A percentile compares a stretch with the other conserved stretches of the same genome.
Conservation (phyloP, 169 alveolate genomes). For the Pseudocohnilembus persalinus region DNA sequence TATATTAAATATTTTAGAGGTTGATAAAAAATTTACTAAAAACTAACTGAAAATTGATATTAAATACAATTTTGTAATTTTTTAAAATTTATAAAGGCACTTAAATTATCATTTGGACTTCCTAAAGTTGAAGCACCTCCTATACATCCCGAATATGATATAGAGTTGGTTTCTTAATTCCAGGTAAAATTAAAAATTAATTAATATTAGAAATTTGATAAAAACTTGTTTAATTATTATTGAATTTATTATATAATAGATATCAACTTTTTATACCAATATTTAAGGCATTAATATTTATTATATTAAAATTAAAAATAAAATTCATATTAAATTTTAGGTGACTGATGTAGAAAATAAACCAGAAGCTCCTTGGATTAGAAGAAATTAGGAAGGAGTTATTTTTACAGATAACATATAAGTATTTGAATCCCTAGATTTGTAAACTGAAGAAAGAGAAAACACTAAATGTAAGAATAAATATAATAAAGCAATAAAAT, state of each 20-base stretch:
- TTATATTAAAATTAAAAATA: too few species aligned
- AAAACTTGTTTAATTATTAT: too few species aligned
- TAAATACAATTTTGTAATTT: too few species aligned
- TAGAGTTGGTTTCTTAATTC: conserved; percentile 13
- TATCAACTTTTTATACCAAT: background rate
- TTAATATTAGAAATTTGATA: background rate
- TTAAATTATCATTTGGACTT: conserved; percentile 17
- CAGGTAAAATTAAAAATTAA: conserved; percentile 4
- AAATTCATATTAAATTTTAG: background rate
- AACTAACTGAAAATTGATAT: too few species aligned
- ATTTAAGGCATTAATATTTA: background rate
- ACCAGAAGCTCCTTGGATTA: conserved; percentile 57
- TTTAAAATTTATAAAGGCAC: too few species aligned
- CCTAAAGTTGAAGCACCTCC: conserved; percentile 43
- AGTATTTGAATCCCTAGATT: conserved; percentile 32
- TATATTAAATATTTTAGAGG: too few species aligned
- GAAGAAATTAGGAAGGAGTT: conserved; percentile 39
- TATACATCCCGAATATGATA: conserved; percentile 24
- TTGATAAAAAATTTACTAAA: too few species aligned
- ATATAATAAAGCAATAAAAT: conserved; percentile 4
- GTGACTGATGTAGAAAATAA: conserved; percentile 37
- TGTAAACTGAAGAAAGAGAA: conserved; percentile 45
- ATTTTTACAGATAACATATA: conserved; percentile 44
- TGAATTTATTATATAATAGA: too few species aligned
- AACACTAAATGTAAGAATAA: too few species aligned